A percentile compares a stretch with the other conserved stretches of the same genome.
Evolutionary conservation across 2,329 filamentous ascomycete species (phyloP).

Genomic region (Chrysoporthe cubensis): DNA sequence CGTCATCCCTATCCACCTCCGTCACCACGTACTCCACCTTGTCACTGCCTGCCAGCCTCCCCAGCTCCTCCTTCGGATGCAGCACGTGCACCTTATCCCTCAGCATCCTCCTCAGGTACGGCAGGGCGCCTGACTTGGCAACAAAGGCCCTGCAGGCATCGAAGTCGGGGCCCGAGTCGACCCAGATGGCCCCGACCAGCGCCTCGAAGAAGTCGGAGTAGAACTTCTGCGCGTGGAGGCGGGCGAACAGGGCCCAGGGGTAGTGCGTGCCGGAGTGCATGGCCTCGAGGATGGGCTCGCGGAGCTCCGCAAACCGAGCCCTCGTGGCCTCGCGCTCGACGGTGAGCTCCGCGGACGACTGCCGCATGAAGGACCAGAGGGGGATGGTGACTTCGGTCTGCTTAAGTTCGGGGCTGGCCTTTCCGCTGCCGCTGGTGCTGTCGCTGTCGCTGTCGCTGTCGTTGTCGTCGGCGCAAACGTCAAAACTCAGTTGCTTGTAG

Average conservation of each 20-base stretch:
- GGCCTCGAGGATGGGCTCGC: constrained; percentile 51
- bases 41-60: constrained; percentile 56
- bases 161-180: constrained; percentile 70
- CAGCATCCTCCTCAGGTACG: constrained; percentile 65
- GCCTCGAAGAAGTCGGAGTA: constrained; percentile 84
- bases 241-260: constrained; percentile 76
- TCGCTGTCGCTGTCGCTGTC: not conserved
- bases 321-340: constrained; percentile 48
- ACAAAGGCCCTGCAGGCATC: constrained; percentile 63
- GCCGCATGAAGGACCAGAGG: constrained; percentile 73
- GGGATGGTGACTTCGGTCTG: constrained; percentile 37
- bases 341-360: constrained; percentile 53
- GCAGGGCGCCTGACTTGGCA: constrained; percentile 66
- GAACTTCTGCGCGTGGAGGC: constrained; percentile 72
- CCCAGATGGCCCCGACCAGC: constrained; percentile 79
- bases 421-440: constrained; percentile 30
- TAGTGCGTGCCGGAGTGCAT: constrained; percentile 60
- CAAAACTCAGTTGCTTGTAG: constrained; percentile 38
- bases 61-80: constrained; percentile 72
- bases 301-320: constrained; percentile 52
- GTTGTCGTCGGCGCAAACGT: constrained; percentile 13
- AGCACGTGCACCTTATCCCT: constrained; percentile 58
- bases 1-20: constrained; percentile 29
- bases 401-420: constrained; percentile 26
- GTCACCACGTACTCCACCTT: constrained; percentile 58